These are phyloP conservation scores for Fusarium verticillioides DNA, from an alignment of 2,329 filamentous ascomycete species.

Conservation along the genomic window DNA sequence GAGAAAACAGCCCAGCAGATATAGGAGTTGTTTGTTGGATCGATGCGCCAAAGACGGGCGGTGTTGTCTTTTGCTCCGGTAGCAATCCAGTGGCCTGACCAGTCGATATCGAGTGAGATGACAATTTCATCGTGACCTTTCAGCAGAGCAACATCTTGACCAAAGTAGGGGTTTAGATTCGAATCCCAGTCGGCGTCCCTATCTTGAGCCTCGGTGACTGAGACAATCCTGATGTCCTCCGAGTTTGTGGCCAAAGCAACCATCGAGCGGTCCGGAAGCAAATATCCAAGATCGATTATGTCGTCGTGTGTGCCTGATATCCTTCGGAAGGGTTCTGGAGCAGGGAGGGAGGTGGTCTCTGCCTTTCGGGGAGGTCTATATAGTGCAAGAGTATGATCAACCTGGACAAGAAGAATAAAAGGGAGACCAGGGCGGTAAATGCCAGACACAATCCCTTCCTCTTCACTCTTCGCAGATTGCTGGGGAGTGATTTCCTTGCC, in stretches of 20 bases:
- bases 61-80: conserved; percentile 98
- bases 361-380: conserved; percentile 64
- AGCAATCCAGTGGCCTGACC: conserved; percentile 96
- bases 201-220: conserved; percentile 62
- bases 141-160: conserved; percentile 85
- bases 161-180: conserved; percentile 73
- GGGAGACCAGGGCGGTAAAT: conserved; percentile 73
- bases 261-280: conserved; percentile 82
- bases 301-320: conserved; percentile 98
- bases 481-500: conserved; percentile 84
- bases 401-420: conserved; percentile 83
- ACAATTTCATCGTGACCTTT: conserved; percentile 96
- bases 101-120: conserved; percentile 92
- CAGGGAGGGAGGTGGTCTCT: conserved; percentile 49
- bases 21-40: conserved; percentile 78
- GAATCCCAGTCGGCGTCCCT: conserved; percentile 39
- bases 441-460: conserved; percentile 76
- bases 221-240: conserved; percentile 90
- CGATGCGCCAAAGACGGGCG: conserved; percentile 88
- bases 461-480: conserved; percentile 70
- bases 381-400: conserved; percentile 87
- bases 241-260: conserved; percentile 95
- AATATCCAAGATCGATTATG: conserved; percentile 91
- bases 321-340: conserved; percentile 70
- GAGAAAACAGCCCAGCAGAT: conserved; percentile 85